A percentile compares a stretch with the other conserved stretches of the same genome.
These are phyloP conservation scores for Myriosclerotinia curreyana DNA, from an alignment of 2,329 filamentous ascomycete genomes.

Conservation along the genomic window DNA sequence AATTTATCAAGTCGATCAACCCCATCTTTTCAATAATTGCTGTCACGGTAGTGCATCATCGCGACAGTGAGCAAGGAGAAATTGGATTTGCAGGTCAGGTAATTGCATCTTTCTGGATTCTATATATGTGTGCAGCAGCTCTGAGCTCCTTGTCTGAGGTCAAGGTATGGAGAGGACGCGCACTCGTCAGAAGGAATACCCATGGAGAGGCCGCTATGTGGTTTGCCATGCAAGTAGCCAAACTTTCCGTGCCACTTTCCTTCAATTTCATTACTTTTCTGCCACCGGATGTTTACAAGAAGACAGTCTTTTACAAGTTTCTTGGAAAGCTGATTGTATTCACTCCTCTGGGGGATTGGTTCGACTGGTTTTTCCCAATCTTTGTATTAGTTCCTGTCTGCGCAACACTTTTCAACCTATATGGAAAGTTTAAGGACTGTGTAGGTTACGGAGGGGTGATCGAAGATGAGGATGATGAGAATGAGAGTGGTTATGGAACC, in stretches of 20 bases:
- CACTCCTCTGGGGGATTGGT: conserved; percentile 76
- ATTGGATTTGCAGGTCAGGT: conserved; percentile 85
- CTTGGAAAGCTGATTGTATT: conserved; percentile 80
- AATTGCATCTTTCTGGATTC: conserved; percentile 81
- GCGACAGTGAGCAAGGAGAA: conserved; percentile 64
- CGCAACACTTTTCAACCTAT: conserved; percentile 85
- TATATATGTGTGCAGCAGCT: conserved; percentile 93
- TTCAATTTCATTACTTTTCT: conserved; percentile 98
- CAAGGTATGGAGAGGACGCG: conserved; percentile 95
- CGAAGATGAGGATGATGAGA: conserved; percentile 69
- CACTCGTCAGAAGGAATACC: conserved; percentile 84
- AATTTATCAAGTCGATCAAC: conserved; percentile 79
- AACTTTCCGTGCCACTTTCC: conserved; percentile 84
- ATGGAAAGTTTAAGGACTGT: conserved; percentile 74
- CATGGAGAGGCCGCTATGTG: conserved; percentile 92
- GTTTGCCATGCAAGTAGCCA: conserved; percentile 91
- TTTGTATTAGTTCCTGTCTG: conserved; percentile 82
- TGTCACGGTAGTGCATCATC: conserved; percentile 55
- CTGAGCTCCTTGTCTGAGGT: conserved; percentile 86
- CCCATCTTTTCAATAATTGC: conserved; percentile 71
- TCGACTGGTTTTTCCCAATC: conserved; percentile 84
- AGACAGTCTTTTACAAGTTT: conserved; percentile 84
- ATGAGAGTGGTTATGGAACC: conserved; percentile 64
- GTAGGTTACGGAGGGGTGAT: conserved; percentile 72
- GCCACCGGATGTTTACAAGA: conserved; percentile 65